A percentile compares a stretch with the other conserved stretches of the same genome.
phyloP scores from a whole-genome alignment of 2,329 filamentous ascomycete genomes.

The Pestalotiopsis fici region DNA sequence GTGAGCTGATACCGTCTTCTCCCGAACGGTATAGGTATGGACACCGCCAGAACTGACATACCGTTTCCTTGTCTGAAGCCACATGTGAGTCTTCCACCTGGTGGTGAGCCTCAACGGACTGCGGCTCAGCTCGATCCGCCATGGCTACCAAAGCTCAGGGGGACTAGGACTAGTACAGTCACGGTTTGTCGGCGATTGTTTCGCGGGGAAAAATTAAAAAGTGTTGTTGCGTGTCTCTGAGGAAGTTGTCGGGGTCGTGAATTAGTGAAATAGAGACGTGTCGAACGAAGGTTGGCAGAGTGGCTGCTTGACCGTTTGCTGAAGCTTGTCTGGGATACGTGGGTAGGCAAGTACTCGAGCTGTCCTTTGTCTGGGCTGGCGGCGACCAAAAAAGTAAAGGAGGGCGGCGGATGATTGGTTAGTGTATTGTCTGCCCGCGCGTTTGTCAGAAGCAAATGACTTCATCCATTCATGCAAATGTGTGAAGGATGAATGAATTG shows the following conservation, averaged over 20 bases:
- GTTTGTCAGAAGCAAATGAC: not conserved
- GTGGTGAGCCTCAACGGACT: constrained; percentile 20
- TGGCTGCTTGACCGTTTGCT: not conserved
- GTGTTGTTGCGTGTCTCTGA: not conserved
- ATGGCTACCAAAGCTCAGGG: constrained; percentile 16
- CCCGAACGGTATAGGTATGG: not conserved
- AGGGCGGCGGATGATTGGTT: not conserved
- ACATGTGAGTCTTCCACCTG: constrained; percentile 27
- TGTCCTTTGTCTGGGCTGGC: constrained; percentile 2
- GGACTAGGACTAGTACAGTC: not conserved
- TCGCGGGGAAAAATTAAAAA: not conserved
- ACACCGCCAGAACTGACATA: constrained; percentile 23
- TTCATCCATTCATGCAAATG: not conserved
- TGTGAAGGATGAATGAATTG: not conserved
- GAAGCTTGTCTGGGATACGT: not conserved
- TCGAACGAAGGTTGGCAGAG: not conserved
- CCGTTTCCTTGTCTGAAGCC: constrained; percentile 39
- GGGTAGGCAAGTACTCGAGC: not conserved
- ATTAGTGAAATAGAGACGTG: not conserved
- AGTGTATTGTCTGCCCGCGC: not conserved
- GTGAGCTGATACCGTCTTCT: not conserved
- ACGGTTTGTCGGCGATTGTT: not conserved
- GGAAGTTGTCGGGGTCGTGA: not conserved
- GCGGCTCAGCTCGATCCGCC: constrained; percentile 29
- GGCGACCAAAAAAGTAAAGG: not conserved